A percentile compares a stretch with the other conserved stretches of the same genome.
Conservation (phyloP, 2,329 filamentous ascomycete species). For the Cryoendolithus antarcticus region DNA sequence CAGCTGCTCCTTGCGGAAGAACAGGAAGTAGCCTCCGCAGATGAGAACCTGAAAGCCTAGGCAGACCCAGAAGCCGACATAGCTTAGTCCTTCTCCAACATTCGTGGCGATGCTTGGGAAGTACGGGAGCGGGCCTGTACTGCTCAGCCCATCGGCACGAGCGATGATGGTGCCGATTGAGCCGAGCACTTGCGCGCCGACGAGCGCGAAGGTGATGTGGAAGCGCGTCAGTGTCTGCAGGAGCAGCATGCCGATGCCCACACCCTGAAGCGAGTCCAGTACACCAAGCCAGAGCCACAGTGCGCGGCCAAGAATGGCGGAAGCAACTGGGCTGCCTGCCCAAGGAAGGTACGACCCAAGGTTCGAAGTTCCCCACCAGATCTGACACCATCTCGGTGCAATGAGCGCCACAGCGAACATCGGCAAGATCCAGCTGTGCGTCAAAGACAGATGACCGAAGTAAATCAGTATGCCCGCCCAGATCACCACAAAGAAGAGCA, state of each 20-base stretch:
- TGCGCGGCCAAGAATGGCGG: constrained; percentile 43
- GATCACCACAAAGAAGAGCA: constrained; percentile 42
- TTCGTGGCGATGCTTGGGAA: constrained; percentile 49
- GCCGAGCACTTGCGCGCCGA: constrained; percentile 50
- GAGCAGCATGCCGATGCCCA: constrained; percentile 57
- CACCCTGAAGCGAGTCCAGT: constrained; percentile 51
- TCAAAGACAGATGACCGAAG: constrained; percentile 44
- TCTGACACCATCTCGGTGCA: constrained; percentile 55
- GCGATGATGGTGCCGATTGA: constrained; percentile 50
- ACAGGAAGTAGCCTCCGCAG: constrained; percentile 44
- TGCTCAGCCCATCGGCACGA: constrained; percentile 47
- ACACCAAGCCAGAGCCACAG: constrained; percentile 58
- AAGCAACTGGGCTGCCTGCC: constrained; percentile 42
- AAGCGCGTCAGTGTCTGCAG: constrained; percentile 49
- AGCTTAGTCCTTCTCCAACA: constrained; percentile 33
- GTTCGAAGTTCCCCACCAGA: constrained; percentile 51
- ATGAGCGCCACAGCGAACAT: constrained; percentile 55
- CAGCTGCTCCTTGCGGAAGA: constrained; percentile 47
- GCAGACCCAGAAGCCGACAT: constrained; percentile 51
- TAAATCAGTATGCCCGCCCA: constrained; percentile 43
- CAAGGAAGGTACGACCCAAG: constrained; percentile 52
- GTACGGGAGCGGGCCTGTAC: constrained; percentile 47
- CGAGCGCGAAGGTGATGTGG: constrained; percentile 50
- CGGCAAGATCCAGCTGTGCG: constrained; percentile 54
- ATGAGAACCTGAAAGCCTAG: constrained; percentile 45